Percentiles rank a stretch among this genome's conserved stretches.
phyloP scores from a whole-genome alignment of 1,139 yeast species.

The Citeromyces siamensis region DNA sequence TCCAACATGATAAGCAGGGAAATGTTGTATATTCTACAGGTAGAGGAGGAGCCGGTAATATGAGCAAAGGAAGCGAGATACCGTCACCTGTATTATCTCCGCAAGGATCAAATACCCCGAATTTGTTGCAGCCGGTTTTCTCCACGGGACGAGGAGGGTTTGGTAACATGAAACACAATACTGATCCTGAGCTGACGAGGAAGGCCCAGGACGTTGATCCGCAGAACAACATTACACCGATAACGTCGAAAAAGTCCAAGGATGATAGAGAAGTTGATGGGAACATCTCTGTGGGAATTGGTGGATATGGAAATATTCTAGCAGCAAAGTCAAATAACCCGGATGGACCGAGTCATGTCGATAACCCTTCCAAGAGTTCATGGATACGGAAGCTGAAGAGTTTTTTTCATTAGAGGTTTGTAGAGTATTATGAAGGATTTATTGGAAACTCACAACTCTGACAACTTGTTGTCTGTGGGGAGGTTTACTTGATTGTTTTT shows the following conservation, averaged over 20 bases:
- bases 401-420: conserved; percentile 8
- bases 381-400: conserved; percentile 12
- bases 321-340: conserved; percentile 14
- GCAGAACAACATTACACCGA: conserved; percentile 21
- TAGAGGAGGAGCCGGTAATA: conserved; percentile 49
- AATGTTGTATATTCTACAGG: conserved; percentile 37
- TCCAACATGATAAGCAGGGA: conserved; percentile 20
- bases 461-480: no score
- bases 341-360: conserved; percentile 10
- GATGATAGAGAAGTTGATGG: conserved; percentile 13
- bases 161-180: conserved; percentile 38
- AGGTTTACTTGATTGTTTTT: no score
- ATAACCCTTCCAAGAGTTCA: neutral
- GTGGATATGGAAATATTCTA: conserved; percentile 36
- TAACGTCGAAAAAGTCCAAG: conserved; percentile 7
- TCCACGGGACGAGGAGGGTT: conserved; percentile 51
- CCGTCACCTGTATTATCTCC: conserved; percentile 37
- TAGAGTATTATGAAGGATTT: no score
- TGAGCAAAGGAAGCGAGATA: conserved; percentile 23
- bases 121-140: conserved; percentile 28
- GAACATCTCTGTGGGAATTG: conserved; percentile 31
- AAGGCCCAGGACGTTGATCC: conserved; percentile 31
- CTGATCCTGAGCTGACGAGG: conserved; percentile 21
- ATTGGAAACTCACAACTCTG: no score
- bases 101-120: conserved; percentile 23